Evolutionary conservation across 129 eudicot genomes (phyloP).

Genomic region (Artemisia tridentata): DNA sequence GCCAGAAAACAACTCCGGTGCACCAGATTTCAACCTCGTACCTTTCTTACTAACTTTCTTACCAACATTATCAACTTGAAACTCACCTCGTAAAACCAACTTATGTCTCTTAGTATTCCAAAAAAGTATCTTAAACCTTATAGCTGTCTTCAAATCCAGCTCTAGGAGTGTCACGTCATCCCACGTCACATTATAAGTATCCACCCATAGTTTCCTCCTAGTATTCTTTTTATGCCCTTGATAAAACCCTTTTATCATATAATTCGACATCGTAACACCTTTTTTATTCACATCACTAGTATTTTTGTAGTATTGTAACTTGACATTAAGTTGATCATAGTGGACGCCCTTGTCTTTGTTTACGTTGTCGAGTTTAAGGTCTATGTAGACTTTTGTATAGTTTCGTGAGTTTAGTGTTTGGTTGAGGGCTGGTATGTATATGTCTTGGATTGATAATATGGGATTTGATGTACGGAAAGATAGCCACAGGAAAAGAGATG

Average conservation of each 20-base stretch:
- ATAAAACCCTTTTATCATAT: slow-evolving; percentile 40
- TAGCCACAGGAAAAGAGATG: slow-evolving; percentile 70
- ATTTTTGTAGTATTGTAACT: slow-evolving; percentile 32
- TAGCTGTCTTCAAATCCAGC: neutral
- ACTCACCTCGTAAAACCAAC: neutral
- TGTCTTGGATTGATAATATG: slow-evolving; percentile 47
- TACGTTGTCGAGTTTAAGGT: slow-evolving; percentile 59
- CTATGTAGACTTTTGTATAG: slow-evolving; percentile 48
- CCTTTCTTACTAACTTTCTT: slow-evolving; percentile 51
- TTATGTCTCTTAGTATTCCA: slow-evolving; percentile 9
- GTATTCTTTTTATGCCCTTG: slow-evolving; percentile 62
- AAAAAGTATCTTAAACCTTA: slow-evolving; percentile 2
- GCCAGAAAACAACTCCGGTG: slow-evolving; percentile 30
- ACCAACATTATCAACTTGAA: slow-evolving; percentile 37
- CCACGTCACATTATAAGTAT: slow-evolving; percentile 38
- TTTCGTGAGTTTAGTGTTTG: slow-evolving; percentile 31
- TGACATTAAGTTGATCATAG: slow-evolving; percentile 43
- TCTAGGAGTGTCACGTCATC: slow-evolving; percentile 29
- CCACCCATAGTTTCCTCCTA: slow-evolving; percentile 33
- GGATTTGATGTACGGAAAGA: slow-evolving; percentile 56
- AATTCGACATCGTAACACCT: slow-evolving; percentile 33
- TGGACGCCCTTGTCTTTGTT: slow-evolving; percentile 63
- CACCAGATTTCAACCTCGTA: slow-evolving; percentile 56
- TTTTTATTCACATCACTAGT: neutral
- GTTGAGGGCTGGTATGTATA: slow-evolving; percentile 65